phyloP scores from a whole-genome alignment of 306 rosid species.

The Vicia villosa region DNA sequence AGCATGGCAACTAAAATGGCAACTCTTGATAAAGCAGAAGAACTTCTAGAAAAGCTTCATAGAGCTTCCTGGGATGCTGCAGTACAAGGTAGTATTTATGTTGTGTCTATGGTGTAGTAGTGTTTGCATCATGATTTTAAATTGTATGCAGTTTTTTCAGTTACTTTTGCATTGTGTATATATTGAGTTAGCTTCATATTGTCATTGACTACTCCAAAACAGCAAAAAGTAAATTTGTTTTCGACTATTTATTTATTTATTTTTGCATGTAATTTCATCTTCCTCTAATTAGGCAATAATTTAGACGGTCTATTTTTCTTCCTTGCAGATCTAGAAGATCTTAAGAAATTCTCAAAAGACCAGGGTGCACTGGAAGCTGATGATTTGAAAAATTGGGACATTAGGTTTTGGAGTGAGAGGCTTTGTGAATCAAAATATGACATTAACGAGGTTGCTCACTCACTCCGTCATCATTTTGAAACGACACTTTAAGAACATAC shows the following conservation, averaged over 20 bases:
- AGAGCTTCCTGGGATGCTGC: slow-evolving; percentile 94
- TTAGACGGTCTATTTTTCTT: slow-evolving; percentile 22
- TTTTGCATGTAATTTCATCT: not conserved
- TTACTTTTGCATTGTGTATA: slow-evolving; percentile 11
- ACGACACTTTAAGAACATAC: slow-evolving; percentile 10
- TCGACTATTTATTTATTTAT: slow-evolving; percentile 1
- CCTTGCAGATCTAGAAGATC: slow-evolving; percentile 72
- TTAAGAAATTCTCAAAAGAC: slow-evolving; percentile 63
- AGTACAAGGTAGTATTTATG: slow-evolving; percentile 65
- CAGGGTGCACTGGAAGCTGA: slow-evolving; percentile 79
- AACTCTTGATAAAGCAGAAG: slow-evolving; percentile 86
- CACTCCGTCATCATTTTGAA: slow-evolving; percentile 22
- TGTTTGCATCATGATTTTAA: slow-evolving; percentile 15
- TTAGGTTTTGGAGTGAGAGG: slow-evolving; percentile 98
- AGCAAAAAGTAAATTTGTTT: not conserved
- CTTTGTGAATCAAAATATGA: slow-evolving; percentile 92
- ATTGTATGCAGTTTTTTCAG: slow-evolving; percentile 10
- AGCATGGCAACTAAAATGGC: slow-evolving; percentile 99
- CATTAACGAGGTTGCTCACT: slow-evolving; percentile 79
- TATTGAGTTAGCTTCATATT: slow-evolving; percentile 7
- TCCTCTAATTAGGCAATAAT: not conserved
- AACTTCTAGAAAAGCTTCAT: slow-evolving; percentile 90
- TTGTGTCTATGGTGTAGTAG: slow-evolving; percentile 19
- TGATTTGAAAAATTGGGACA: slow-evolving; percentile 85
- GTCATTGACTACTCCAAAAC: not conserved